Conservation (phyloP, 441 rosid species). For the Aleurites moluccanus region DNA sequence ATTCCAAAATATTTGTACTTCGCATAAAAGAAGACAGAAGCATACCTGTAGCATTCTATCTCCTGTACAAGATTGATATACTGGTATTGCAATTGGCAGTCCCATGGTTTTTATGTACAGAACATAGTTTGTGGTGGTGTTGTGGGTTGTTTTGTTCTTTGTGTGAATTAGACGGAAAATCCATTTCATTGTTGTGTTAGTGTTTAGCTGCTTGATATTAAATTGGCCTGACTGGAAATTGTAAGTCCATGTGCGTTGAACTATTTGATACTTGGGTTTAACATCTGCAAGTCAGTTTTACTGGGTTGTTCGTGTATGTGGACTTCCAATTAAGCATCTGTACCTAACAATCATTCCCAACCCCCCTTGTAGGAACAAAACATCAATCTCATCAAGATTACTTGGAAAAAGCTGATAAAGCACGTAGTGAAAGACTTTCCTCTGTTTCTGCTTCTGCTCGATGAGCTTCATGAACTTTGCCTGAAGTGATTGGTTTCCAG, state of each 20-base stretch:
- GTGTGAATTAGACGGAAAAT: not conserved
- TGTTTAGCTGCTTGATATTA: not conserved
- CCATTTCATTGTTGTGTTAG: not conserved
- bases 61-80: not conserved
- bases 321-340: not conserved
- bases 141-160: not conserved
- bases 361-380: conserved; percentile 51
- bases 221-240: not conserved
- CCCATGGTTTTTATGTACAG: not conserved
- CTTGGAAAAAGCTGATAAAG: conserved; percentile 79
- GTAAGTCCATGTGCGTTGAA: not conserved
- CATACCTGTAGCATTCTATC: not conserved
- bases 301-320: not conserved
- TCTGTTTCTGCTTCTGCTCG: conserved; percentile 44
- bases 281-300: not conserved
- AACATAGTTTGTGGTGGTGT: not conserved
- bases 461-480: conserved; percentile 24
- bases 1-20: not conserved
- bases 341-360: not conserved
- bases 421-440: conserved; percentile 69
- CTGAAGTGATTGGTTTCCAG: not conserved
- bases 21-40: not conserved
- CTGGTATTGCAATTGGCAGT: too few relatives aligned
- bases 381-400: conserved; percentile 87
- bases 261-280: not conserved